These are phyloP conservation scores for Daphne laureola DNA, from an alignment of 441 rosid genomes.

Conservation along the genomic window DNA sequence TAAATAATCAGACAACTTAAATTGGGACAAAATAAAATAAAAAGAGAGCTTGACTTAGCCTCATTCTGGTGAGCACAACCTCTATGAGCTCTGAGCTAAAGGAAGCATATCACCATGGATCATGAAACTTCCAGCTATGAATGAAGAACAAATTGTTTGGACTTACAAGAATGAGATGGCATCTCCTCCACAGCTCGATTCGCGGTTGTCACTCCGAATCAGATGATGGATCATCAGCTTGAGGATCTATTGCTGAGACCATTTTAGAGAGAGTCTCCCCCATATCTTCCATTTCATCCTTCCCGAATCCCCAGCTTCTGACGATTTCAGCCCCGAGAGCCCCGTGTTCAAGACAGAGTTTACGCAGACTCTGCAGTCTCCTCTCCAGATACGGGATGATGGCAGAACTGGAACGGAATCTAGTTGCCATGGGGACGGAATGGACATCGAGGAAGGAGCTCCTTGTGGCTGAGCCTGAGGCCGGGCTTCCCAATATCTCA, in stretches of 20 bases:
- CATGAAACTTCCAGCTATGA: neutral
- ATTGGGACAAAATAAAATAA: too few relatives aligned
- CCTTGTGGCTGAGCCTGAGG: conserved; percentile 28
- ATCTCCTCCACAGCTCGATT: neutral
- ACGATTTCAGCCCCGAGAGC: conserved; percentile 58
- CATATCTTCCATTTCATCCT: conserved; percentile 69
- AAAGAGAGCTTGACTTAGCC: too few relatives aligned
- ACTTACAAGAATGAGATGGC: neutral
- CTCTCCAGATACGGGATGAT: conserved; percentile 60
- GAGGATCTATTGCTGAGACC: conserved; percentile 45
- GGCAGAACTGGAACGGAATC: conserved; percentile 58
- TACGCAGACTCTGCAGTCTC: conserved; percentile 47
- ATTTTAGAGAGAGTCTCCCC: conserved; percentile 58
- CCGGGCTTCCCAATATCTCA: conserved; percentile 56
- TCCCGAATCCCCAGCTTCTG: conserved; percentile 76
- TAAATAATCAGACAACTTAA: too few relatives aligned
- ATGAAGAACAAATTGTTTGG: neutral
- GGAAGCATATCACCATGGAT: too few relatives aligned
- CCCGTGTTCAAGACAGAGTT: conserved; percentile 50
- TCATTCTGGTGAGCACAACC: too few relatives aligned
- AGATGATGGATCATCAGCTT: conserved; percentile 25
- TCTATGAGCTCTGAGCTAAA: too few relatives aligned
- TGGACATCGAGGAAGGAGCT: conserved; percentile 74
- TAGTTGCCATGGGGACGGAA: conserved; percentile 66
- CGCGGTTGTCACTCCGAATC: conserved; percentile 55